phyloP scores from a whole-genome alignment of 2,329 filamentous ascomycete species.

The Hymenoscyphus linearis region DNA sequence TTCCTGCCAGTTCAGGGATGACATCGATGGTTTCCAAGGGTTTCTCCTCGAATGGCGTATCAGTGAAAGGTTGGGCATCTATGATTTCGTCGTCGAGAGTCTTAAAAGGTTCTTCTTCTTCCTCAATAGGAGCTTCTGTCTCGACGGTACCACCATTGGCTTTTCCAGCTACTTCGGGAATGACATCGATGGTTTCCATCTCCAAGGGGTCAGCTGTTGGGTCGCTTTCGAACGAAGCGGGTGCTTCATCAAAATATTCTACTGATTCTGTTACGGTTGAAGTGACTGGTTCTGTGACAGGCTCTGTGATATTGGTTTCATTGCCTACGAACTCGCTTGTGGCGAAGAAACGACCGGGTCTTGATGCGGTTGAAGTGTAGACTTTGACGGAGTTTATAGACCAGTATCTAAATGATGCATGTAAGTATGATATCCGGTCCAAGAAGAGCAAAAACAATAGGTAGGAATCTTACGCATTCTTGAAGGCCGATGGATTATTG shows the following conservation, averaged over 20 bases:
- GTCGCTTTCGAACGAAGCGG: neutral
- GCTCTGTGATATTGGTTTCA: neutral
- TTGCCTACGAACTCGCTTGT: neutral
- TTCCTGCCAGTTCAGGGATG: no score
- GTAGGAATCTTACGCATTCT: constrained; percentile 7
- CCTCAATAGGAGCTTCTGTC: neutral
- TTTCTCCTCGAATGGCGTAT: no score
- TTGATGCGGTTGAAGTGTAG: neutral
- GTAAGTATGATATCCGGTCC: neutral
- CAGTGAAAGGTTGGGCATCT: no score
- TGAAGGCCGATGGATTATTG: constrained; percentile 12
- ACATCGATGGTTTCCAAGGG: no score
- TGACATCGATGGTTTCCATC: neutral
- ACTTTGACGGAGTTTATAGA: constrained; percentile 9
- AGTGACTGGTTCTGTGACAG: neutral
- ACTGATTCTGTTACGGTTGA: neutral
- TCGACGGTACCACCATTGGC: neutral
- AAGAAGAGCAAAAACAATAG: neutral
- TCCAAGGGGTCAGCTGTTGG: neutral
- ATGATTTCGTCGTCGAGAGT: neutral
- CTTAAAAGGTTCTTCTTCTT: neutral
- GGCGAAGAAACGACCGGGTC: neutral
- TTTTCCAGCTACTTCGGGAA: neutral
- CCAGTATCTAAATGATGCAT: neutral
- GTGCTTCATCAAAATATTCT: neutral